Evolutionary conservation across 2,329 filamentous ascomycete genomes (phyloP).

Genomic region (Nannizziopsis barbatae): DNA sequence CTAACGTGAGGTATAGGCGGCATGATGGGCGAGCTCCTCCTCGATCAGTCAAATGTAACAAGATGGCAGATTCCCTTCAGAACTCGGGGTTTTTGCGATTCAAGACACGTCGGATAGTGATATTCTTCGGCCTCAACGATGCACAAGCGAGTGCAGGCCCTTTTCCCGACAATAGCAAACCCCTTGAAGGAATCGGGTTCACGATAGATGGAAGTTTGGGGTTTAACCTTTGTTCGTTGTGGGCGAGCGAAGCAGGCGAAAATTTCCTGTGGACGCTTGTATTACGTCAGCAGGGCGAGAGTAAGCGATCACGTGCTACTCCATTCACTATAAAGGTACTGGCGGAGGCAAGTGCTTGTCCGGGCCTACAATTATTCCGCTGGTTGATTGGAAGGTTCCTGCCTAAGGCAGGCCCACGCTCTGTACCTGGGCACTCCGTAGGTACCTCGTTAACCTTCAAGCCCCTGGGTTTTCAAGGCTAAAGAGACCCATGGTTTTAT

Average conservation of each 20-base stretch:
- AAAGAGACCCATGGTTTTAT: too few species aligned
- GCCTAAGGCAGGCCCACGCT: too few species aligned
- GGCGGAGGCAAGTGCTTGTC: too few species aligned
- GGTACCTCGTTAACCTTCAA: too few species aligned
- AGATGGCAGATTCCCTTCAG: neutral
- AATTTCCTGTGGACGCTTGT: slow-evolving; percentile 15
- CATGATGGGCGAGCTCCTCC: slow-evolving; percentile 48
- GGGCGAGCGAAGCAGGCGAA: slow-evolving; percentile 14
- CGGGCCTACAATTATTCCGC: too few species aligned
- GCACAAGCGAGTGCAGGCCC: slow-evolving; percentile 6
- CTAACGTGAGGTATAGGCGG: slow-evolving; percentile 94
- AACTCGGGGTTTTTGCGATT: neutral
- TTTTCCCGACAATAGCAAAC: neutral
- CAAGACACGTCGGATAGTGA: neutral
- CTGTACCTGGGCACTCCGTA: too few species aligned
- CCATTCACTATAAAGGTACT: too few species aligned
- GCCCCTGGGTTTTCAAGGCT: too few species aligned
- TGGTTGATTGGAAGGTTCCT: too few species aligned
- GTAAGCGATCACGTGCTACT: slow-evolving; percentile 10
- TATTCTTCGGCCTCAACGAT: slow-evolving; percentile 1
- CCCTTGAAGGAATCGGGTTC: neutral
- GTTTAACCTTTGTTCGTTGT: slow-evolving; percentile 13
- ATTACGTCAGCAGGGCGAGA: slow-evolving; percentile 5
- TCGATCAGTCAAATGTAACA: neutral
- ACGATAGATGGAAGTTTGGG: neutral